phyloP scores from a whole-genome alignment of 2,329 filamentous ascomycete species.

The Fusarium virguliforme region DNA sequence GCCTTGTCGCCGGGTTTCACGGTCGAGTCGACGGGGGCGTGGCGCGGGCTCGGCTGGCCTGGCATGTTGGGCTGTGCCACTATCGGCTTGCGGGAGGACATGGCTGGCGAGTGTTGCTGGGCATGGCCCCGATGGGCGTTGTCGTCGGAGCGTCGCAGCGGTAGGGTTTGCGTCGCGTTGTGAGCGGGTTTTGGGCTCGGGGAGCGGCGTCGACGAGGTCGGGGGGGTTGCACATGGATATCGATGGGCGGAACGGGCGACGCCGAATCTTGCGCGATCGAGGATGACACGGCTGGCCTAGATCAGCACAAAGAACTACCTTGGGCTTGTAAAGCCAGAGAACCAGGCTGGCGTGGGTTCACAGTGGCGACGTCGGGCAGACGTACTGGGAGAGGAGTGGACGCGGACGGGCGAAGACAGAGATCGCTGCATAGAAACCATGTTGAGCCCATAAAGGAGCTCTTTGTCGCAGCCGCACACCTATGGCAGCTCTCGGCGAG shows the following conservation, averaged over 20 bases:
- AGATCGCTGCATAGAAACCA: slow-evolving; percentile 76
- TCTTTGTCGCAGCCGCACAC: slow-evolving; percentile 54
- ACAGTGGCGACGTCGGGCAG: slow-evolving; percentile 38
- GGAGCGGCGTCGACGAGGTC: slow-evolving; percentile 68
- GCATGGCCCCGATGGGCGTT: slow-evolving; percentile 59
- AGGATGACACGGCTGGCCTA: slow-evolving; percentile 55
- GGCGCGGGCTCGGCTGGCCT: slow-evolving; percentile 52
- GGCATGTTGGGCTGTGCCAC: slow-evolving; percentile 63
- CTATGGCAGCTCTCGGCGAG: slow-evolving; percentile 51
- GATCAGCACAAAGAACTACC: slow-evolving; percentile 50
- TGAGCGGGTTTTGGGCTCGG: slow-evolving; percentile 68
- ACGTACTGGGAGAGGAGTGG: slow-evolving; percentile 74
- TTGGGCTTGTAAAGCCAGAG: slow-evolving; percentile 12
- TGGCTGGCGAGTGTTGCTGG: slow-evolving; percentile 57
- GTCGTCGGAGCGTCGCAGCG: slow-evolving; percentile 64
- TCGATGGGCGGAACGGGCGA: slow-evolving; percentile 71
- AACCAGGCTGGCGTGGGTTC: slow-evolving; percentile 9
- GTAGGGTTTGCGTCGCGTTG: slow-evolving; percentile 61
- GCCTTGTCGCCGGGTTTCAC: slow-evolving; percentile 56
- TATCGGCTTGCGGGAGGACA: slow-evolving; percentile 64
- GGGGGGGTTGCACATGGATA: slow-evolving; percentile 65
- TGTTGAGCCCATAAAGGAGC: slow-evolving; percentile 65
- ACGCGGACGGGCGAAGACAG: slow-evolving; percentile 75
- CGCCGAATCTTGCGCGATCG: slow-evolving; percentile 60
- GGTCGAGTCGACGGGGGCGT: slow-evolving; percentile 48